Conservation (phyloP, 2,329 filamentous ascomycete genomes). For the Xylariaceae sp. region DNA sequence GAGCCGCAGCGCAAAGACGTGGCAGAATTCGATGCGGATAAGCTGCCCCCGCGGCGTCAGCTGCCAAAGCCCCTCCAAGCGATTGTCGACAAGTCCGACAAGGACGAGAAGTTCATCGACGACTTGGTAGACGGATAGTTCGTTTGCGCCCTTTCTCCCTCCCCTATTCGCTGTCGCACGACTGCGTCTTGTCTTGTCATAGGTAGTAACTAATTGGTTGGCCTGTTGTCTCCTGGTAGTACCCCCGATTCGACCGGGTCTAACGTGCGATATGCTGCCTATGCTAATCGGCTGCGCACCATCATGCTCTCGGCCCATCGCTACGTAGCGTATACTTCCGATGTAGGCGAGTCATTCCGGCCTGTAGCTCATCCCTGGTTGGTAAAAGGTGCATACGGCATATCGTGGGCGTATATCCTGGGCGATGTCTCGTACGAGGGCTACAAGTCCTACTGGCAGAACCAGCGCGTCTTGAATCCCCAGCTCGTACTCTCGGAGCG, state of each 20-base stretch:
- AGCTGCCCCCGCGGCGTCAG: constrained; percentile 45
- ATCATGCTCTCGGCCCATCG: constrained; percentile 86
- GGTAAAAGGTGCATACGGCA: constrained; percentile 76
- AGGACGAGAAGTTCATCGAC: constrained; percentile 70
- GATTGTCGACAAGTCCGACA: constrained; percentile 52
- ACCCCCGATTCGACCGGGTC: constrained; percentile 76
- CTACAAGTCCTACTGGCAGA: constrained; percentile 88
- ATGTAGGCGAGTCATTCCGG: constrained; percentile 94
- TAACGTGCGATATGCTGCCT: constrained; percentile 85
- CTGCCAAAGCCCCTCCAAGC: constrained; percentile 52
- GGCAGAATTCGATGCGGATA: constrained; percentile 40
- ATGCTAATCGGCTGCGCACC: constrained; percentile 77
- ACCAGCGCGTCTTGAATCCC: constrained; percentile 70
- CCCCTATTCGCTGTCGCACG: background rate
- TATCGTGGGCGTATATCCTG: constrained; percentile 88
- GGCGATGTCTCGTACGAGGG: constrained; percentile 91
- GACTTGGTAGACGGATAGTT: constrained; percentile 75
- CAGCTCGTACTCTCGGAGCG: constrained; percentile 50
- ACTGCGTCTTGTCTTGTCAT: no score
- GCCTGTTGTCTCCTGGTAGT: constrained; percentile 38
- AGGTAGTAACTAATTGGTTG: background rate
- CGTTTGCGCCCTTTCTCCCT: constrained; percentile 32
- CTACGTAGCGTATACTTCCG: constrained; percentile 94
- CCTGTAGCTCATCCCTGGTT: constrained; percentile 83
- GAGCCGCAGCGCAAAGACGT: constrained; percentile 31